Evolutionary conservation across 2,329 filamentous ascomycete species (phyloP).

Genomic region (Metarhizium humberi): DNA sequence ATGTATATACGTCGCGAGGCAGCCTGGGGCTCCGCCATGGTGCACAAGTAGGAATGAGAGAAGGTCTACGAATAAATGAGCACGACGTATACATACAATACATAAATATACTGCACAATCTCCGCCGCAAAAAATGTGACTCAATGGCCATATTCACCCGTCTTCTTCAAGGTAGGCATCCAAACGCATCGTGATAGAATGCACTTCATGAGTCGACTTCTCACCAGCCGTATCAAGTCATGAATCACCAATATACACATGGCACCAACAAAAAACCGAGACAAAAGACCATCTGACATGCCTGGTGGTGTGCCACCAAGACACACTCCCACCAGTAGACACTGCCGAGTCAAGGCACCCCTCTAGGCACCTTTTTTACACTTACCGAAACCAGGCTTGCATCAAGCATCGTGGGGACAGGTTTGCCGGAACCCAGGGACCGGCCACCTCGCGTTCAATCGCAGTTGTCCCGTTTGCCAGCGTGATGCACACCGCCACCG

Average conservation of each 20-base stretch:
- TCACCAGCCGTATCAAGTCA: background rate
- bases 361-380: conserved; percentile 2
- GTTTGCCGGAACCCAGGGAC: no score
- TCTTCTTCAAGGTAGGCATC: no score
- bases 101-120: no score
- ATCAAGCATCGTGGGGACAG: background rate
- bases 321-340: background rate
- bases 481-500: background rate
- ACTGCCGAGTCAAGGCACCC: background rate
- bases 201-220: background rate
- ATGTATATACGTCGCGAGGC: background rate
- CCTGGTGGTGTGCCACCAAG: background rate
- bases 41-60: background rate
- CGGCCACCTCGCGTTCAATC: no score
- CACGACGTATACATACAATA: background rate
- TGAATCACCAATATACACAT: background rate
- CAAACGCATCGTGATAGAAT: background rate
- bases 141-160: no score
- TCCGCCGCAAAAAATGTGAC: no score
- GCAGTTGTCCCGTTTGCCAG: no score
- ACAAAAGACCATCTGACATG: background rate
- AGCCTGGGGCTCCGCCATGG: background rate
- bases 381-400: background rate
- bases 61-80: background rate
- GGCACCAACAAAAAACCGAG: background rate